A percentile compares a stretch with the other conserved stretches of the same genome.
Evolutionary conservation across 1,284 basidiomycete genomes (phyloP).

Genomic region (Sporisorium exsertum): DNA sequence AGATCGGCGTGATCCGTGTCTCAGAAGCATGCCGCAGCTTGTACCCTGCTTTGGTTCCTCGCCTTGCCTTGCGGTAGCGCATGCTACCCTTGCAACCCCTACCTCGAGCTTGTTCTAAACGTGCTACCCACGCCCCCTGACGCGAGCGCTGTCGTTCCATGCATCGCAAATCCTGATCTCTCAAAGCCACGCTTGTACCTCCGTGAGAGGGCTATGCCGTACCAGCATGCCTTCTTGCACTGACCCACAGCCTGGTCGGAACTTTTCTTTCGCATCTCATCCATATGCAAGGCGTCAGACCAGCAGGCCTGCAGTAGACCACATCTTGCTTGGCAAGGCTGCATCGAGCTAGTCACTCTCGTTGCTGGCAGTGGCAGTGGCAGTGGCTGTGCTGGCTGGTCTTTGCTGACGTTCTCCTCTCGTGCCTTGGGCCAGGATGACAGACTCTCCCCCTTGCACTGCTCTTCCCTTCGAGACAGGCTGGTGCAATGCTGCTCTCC

Average conservation of each 20-base stretch:
- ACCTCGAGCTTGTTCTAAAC: constrained; percentile 30
- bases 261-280: constrained; percentile 17
- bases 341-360: not conserved
- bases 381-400: no score
- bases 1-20: constrained; percentile 1
- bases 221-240: not conserved
- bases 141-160: constrained; percentile 11
- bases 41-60: constrained; percentile 16
- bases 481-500: not conserved
- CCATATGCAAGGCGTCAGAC: constrained; percentile 3
- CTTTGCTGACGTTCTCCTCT: not conserved
- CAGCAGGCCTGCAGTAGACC: not conserved
- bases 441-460: not conserved
- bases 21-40: constrained; percentile 20
- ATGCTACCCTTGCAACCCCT: constrained; percentile 17
- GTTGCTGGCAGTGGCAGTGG: not conserved
- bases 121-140: constrained; percentile 23
- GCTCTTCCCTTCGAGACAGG: not conserved
- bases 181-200: not conserved
- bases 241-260: constrained; percentile 23
- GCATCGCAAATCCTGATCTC: constrained; percentile 8
- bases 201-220: not conserved
- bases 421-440: constrained; percentile 5
- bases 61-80: constrained; percentile 20
- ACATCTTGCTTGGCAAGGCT: not conserved